Base-by-base conservation (phyloP, 495 filamentous ascomycete species). In the Echria macrotheca region DNA sequence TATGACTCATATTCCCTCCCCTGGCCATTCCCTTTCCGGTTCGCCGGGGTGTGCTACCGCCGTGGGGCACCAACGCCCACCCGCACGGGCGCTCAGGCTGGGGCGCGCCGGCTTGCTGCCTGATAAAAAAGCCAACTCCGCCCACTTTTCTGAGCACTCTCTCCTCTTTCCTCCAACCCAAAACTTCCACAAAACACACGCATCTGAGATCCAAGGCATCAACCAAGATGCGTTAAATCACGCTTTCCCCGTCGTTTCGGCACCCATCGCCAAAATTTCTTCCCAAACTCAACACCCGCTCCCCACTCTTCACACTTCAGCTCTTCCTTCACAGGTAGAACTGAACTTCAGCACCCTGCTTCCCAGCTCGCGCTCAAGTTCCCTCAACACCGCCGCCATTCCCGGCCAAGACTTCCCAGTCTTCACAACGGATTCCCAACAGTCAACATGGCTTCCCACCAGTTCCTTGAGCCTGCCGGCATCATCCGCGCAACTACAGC, bases 391-490 rank as follows among this genome's bases (percentile, higher is more conserved):
- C 69, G 66, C 71, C 66, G 73, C 63, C 62, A 77, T 79, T 73
- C 61, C 63, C 60, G 59, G 59, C 48, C 67, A 61, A 74, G 75
- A 75, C 72, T 74, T 69, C 55, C 53, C 63, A 69, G 69, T 75
- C 74, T 77, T 78, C 77, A 80, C 73, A 65, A 80, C 77, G 75
- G 74, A 76, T 76, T 69, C 71, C 37, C 54, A 59, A 58, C 77
- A 73, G 73, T 69, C 69, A 77, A 46, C 69, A 80, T 80, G 77
- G 75, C 73, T 66, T 75, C 75, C 74, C 72, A 73, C 76, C 71
- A 78, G 67, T 76, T 73, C 76, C 55, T 60, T 70, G 60, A 75
- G 72, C 75, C 75, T 71, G 75, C 75, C 74, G 76, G 76, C 75
- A 68, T 60, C 66, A 67, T 66, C 76, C 68, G 72, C 72, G 68